These are phyloP conservation scores for Cryphonectria radicalis DNA, from an alignment of 2,329 filamentous ascomycete species.

Conservation along the genomic window DNA sequence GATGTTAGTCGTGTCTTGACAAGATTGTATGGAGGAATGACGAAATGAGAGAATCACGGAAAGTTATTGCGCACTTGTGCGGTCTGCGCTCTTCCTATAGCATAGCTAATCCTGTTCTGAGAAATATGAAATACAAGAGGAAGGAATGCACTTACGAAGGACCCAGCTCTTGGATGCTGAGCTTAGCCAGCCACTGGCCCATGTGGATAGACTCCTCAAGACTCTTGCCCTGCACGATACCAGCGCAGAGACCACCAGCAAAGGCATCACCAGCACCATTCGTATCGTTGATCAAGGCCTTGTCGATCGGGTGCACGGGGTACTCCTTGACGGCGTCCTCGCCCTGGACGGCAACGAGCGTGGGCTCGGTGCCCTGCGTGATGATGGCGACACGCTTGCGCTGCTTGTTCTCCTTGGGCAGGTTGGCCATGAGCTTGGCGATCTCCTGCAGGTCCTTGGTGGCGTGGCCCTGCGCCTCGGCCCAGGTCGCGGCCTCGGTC, in stretches of 20 bases:
- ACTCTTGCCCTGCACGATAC: constrained; percentile 81
- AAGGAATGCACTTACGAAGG: constrained; percentile 74
- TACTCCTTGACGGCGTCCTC: constrained; percentile 74
- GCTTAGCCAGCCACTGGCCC: constrained; percentile 93
- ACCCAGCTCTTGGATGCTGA: constrained; percentile 93
- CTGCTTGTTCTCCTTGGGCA: constrained; percentile 90
- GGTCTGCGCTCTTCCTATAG: constrained; percentile 9
- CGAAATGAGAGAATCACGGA: background rate
- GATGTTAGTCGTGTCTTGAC: constrained; percentile 16
- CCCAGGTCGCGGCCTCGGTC: constrained; percentile 88
- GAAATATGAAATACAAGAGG: constrained; percentile 10
- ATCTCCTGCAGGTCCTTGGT: constrained; percentile 83
- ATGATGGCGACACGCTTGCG: constrained; percentile 86
- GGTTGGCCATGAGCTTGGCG: constrained; percentile 80
- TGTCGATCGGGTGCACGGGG: constrained; percentile 78
- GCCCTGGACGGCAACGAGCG: constrained; percentile 78
- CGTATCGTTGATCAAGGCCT: constrained; percentile 87
- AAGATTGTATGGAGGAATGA: background rate
- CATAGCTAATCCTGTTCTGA: constrained; percentile 18
- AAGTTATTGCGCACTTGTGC: constrained; percentile 29
- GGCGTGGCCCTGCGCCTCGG: constrained; percentile 76
- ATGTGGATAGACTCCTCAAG: constrained; percentile 82
- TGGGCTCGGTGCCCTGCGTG: constrained; percentile 93
- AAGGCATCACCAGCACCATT: constrained; percentile 98
- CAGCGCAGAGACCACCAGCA: constrained; percentile 90